A percentile compares a stretch with the other conserved stretches of the same genome.
Evolutionary conservation across 2,329 filamentous ascomycete genomes (phyloP).

Genomic region (Phialophora expanda): DNA sequence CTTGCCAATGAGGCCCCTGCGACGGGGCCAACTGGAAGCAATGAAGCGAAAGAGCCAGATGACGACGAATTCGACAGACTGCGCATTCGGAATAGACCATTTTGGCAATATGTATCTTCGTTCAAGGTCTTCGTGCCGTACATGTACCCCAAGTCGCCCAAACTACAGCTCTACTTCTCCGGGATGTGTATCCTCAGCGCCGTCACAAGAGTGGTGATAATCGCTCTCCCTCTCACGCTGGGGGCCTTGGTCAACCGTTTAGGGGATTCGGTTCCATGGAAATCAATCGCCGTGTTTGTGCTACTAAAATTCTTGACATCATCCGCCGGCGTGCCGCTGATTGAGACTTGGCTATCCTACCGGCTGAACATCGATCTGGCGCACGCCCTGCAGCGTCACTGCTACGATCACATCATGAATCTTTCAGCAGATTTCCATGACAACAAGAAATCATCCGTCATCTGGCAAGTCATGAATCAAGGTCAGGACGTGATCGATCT

Average conservation of each 20-base stretch:
- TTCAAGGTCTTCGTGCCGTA: constrained; percentile 79
- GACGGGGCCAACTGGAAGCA: constrained; percentile 57
- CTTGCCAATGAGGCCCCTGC: constrained; percentile 48
- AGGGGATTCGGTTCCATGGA: constrained; percentile 59
- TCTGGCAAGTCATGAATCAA: constrained; percentile 69
- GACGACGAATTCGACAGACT: constrained; percentile 57
- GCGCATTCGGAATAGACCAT: constrained; percentile 29
- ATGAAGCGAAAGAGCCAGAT: constrained; percentile 61
- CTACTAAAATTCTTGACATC: constrained; percentile 57
- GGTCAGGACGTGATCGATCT: constrained; percentile 65
- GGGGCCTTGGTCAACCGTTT: constrained; percentile 78
- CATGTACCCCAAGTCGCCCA: constrained; percentile 72
- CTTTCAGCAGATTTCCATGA: constrained; percentile 74
- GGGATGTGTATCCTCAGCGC: constrained; percentile 72
- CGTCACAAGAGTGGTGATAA: constrained; percentile 72
- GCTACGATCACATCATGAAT: constrained; percentile 71
- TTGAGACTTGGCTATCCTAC: constrained; percentile 59
- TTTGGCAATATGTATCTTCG: constrained; percentile 73
- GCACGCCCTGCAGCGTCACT: constrained; percentile 62
- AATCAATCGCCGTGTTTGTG: constrained; percentile 59
- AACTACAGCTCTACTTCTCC: constrained; percentile 70
- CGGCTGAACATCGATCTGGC: constrained; percentile 64
- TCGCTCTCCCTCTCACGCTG: constrained; percentile 80
- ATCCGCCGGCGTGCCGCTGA: constrained; percentile 56
- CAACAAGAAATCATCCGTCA: constrained; percentile 66